Conservation (phyloP, 2,329 filamentous ascomycete species). For the Diplocarpon rosae region DNA sequence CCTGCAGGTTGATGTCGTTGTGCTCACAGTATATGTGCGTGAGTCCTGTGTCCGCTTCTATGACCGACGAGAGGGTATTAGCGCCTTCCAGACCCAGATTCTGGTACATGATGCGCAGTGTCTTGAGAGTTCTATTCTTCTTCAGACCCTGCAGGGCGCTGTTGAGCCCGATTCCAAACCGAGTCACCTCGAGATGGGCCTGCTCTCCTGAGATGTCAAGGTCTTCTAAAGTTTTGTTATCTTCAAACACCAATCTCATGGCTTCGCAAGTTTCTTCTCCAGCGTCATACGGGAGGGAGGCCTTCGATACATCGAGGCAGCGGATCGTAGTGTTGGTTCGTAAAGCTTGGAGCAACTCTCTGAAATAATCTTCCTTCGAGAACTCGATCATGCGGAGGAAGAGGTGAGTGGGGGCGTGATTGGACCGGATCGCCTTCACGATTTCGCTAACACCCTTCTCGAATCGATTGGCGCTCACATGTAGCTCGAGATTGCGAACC, state of each 20-base stretch:
- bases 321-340: slow-evolving; percentile 50
- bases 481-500: slow-evolving; percentile 49
- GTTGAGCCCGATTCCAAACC: slow-evolving; percentile 58
- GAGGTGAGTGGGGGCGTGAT: slow-evolving; percentile 48
- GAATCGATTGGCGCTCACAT: slow-evolving; percentile 47
- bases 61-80: slow-evolving; percentile 55
- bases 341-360: slow-evolving; percentile 50
- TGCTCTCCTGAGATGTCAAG: slow-evolving; percentile 63
- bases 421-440: slow-evolving; percentile 38
- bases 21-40: slow-evolving; percentile 59
- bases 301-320: slow-evolving; percentile 58
- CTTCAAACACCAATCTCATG: slow-evolving; percentile 51
- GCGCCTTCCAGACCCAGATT: slow-evolving; percentile 59
- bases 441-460: slow-evolving; percentile 40
- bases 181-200: slow-evolving; percentile 58
- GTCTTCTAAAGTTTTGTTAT: slow-evolving; percentile 55
- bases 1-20: slow-evolving; percentile 61
- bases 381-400: slow-evolving; percentile 59
- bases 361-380: slow-evolving; percentile 35
- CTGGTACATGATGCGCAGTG: slow-evolving; percentile 56
- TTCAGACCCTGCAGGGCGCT: slow-evolving; percentile 53
- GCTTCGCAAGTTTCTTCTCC: slow-evolving; percentile 55
- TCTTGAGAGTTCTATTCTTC: slow-evolving; percentile 48
- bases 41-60: slow-evolving; percentile 52
- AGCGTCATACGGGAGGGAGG: slow-evolving; percentile 58